Evolutionary conservation across 371 early-diverging fungal genomes (phyloP).

Genomic region (Mortierella sp.): DNA sequence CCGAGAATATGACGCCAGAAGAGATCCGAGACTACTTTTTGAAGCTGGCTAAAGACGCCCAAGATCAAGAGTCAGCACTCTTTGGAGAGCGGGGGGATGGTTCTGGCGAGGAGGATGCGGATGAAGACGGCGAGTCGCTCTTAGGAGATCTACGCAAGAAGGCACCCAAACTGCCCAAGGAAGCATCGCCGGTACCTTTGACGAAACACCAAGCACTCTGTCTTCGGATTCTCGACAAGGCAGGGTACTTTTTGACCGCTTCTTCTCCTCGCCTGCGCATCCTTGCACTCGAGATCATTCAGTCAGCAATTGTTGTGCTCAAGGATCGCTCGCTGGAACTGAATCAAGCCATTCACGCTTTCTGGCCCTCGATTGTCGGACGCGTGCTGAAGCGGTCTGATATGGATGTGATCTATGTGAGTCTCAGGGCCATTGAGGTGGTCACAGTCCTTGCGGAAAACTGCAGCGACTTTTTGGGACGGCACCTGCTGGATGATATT

Average conservation of each 20-base stretch:
- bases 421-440: slow-evolving; percentile 44
- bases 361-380: slow-evolving; percentile 43
- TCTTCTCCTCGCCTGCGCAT: slow-evolving; percentile 38
- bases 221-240: slow-evolving; percentile 43
- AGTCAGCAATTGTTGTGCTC: slow-evolving; percentile 30
- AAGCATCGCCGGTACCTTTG: slow-evolving; percentile 13
- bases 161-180: slow-evolving; percentile 30
- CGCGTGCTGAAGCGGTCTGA: slow-evolving; percentile 37
- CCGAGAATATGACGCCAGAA: slow-evolving; percentile 36
- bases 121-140: slow-evolving; percentile 12
- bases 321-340: slow-evolving; percentile 37
- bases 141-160: slow-evolving; percentile 25
- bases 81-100: slow-evolving; percentile 20
- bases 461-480: slow-evolving; percentile 41
- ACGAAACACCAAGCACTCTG: slow-evolving; percentile 48
- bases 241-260: slow-evolving; percentile 47
- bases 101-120: background rate
- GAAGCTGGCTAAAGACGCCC: slow-evolving; percentile 25
- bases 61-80: slow-evolving; percentile 16
- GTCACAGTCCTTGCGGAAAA: slow-evolving; percentile 41
- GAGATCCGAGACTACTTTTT: slow-evolving; percentile 39
- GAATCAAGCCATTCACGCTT: slow-evolving; percentile 36
- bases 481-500: slow-evolving; percentile 40
- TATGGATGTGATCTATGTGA: slow-evolving; percentile 43
- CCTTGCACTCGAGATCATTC: slow-evolving; percentile 34